A percentile compares a stretch with the other conserved stretches of the same genome.
These are phyloP conservation scores for Thuja plicata DNA, from an alignment of 83 land plant genomes.

Conservation along the genomic window DNA sequence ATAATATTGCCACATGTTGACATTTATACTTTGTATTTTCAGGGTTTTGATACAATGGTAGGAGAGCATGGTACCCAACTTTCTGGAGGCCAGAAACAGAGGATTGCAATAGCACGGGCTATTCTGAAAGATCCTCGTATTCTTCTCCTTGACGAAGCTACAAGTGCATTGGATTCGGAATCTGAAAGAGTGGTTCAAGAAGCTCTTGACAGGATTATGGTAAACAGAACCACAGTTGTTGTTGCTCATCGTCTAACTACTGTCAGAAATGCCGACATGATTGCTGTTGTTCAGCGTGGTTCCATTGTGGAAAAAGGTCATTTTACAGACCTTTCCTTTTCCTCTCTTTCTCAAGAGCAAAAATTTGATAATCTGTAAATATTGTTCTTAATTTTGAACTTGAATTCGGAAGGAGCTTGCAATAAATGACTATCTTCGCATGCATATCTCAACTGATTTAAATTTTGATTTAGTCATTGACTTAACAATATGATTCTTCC, in stretches of 20 bases:
- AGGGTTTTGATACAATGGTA: constrained; percentile 78
- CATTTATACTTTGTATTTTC: constrained; percentile 22
- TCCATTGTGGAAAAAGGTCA: constrained; percentile 64
- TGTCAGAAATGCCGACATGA: constrained; percentile 61
- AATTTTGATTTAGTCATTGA: background rate
- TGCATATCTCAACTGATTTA: background rate
- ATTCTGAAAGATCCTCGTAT: constrained; percentile 71
- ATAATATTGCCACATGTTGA: background rate
- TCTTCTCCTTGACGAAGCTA: constrained; percentile 77
- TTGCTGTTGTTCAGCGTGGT: constrained; percentile 53
- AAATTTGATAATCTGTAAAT: background rate
- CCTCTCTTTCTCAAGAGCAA: background rate
- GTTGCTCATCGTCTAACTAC: constrained; percentile 79
- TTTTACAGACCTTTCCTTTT: background rate
- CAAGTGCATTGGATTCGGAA: constrained; percentile 83
- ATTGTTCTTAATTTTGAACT: background rate
- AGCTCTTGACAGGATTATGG: constrained; percentile 70
- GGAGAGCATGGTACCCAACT: constrained; percentile 78
- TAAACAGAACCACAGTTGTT: constrained; percentile 61
- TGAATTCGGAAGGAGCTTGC: background rate
- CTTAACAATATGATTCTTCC: background rate
- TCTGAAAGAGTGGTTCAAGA: constrained; percentile 76
- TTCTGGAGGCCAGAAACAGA: constrained; percentile 83
- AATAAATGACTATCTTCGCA: background rate
- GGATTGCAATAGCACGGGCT: constrained; percentile 81